Conservation (phyloP, 352 stramenopile genomes). For the Pythium phragmitis region DNA sequence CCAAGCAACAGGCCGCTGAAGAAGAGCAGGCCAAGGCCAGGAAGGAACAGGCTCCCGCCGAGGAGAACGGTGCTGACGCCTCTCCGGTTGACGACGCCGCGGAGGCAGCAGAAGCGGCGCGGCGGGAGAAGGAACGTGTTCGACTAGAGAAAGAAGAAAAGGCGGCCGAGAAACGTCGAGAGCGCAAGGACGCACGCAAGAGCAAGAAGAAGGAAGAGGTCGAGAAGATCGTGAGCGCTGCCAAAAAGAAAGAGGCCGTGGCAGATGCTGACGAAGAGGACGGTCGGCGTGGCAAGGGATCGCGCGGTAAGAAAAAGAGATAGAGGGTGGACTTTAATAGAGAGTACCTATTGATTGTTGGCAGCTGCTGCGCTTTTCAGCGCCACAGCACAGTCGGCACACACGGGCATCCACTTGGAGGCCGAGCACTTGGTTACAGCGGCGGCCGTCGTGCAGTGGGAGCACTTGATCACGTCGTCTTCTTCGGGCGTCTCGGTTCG, state of each 20-base stretch:
- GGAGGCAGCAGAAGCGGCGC: constrained; percentile 36
- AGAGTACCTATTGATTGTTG: constrained; percentile 24
- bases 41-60: constrained; percentile 2
- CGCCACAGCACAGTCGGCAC: constrained; percentile 43
- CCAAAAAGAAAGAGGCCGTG: constrained; percentile 39
- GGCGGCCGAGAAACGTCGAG: constrained; percentile 70
- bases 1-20: constrained; percentile 25
- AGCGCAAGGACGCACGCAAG: constrained; percentile 84
- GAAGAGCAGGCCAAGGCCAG: constrained; percentile 16
- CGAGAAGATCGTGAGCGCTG: constrained; percentile 55
- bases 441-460: constrained; percentile 44
- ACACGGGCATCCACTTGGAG: constrained; percentile 88
- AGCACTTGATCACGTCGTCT: constrained; percentile 59
- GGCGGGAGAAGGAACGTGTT: constrained; percentile 43
- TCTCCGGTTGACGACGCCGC: constrained; percentile 18
- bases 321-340: constrained; percentile 19
- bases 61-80: constrained; percentile 2
- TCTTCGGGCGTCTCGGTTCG: constrained; percentile 31
- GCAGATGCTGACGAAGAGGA: constrained; percentile 38
- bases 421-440: constrained; percentile 78
- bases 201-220: constrained; percentile 79
- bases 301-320: constrained; percentile 30
- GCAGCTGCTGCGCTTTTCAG: constrained; percentile 34
- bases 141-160: constrained; percentile 76
- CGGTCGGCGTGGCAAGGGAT: constrained; percentile 37